These are phyloP conservation scores for Fusarium buxicola DNA, from an alignment of 2,329 filamentous ascomycete genomes.

Conservation along the genomic window DNA sequence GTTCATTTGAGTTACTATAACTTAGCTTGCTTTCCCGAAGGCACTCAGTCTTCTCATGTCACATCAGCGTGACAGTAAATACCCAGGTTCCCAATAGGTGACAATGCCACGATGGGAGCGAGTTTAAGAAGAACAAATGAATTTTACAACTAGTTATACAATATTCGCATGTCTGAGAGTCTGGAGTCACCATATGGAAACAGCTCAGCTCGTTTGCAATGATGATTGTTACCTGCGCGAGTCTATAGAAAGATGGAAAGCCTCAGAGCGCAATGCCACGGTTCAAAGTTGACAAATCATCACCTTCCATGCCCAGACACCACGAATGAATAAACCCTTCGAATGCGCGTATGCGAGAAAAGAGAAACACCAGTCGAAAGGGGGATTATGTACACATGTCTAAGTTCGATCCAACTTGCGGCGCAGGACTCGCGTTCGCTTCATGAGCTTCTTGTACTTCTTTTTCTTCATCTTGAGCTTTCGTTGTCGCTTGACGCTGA, in stretches of 20 bases:
- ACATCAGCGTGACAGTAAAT: too few species aligned
- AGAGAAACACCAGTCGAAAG: conserved; percentile 37
- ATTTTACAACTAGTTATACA: conserved; percentile 46
- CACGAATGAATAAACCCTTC: conserved; percentile 41
- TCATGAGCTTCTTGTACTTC: conserved; percentile 99
- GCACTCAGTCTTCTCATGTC: too few species aligned
- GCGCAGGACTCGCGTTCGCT: conserved; percentile 86
- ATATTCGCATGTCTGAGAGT: conserved; percentile 26
- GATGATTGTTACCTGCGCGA: conserved; percentile 50
- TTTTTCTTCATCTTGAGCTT: conserved; percentile 99
- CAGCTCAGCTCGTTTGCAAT: conserved; percentile 42
- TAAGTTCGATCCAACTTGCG: conserved; percentile 81
- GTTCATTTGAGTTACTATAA: too few species aligned
- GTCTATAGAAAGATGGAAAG: conserved; percentile 50
- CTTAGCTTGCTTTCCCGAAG: too few species aligned
- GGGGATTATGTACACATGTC: conserved; percentile 44
- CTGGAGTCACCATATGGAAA: conserved; percentile 33
- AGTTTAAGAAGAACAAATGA: conserved; percentile 23
- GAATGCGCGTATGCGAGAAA: conserved; percentile 38
- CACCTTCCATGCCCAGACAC: conserved; percentile 49
- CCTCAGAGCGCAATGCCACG: conserved; percentile 47
- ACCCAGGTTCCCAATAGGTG: too few species aligned
- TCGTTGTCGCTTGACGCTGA: conserved; percentile 91
- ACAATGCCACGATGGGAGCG: not conserved
- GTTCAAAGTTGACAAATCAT: conserved; percentile 43